Evolutionary conservation across 2,329 filamentous ascomycete species (phyloP), one percentile per base, ranked within the genome.

Genomic region (Cladosporium sp.): DNA sequence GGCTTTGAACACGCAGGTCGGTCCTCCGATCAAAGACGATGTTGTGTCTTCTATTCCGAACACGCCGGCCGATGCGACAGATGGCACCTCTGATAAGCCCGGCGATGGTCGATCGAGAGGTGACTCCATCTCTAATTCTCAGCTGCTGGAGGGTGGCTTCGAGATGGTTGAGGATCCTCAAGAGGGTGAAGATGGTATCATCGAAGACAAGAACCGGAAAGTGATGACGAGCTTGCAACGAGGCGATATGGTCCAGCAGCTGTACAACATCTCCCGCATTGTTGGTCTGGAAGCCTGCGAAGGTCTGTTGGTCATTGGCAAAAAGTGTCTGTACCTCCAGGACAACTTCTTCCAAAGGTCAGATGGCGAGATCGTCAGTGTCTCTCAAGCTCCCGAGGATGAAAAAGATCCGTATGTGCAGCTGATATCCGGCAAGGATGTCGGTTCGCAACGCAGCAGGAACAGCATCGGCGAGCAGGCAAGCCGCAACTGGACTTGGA

Each of bases 341-440:
- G 93, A 99, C 70, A 92, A 93, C 60, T 92, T 96, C 63, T 97
- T 99, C 66, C 92, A 97, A 64, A 84, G 92, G 56, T 85, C 88
- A 2, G 93, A 96, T 63, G 92, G 92, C 11, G 95, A 99, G 66
- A 96, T 99, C 63, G 89, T 99, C 53, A 92, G 96, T 61, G 91
- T 96, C 7, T 92, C 88, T 82, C 90, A 97, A 69, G 95, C 93
- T 2, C 90, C 92, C 0, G 75, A 80, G 1, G 91, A 97, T 58
- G 95, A 99, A 69, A 85, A 93, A 18, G 93, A 99, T 62, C 89
- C 90, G 1, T 99, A 96, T 65, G 86, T 96, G 15, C 89, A 95
- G 62, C 92, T 97, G 67, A 95, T 99, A 57, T 86, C 89, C 3
- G 88, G 86, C 19, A 80, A 87, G 76, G 71, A 90, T 75, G 72